Evolutionary conservation across 495 filamentous ascomycete genomes (phyloP), one percentile per base, ranked within the genome.

Genomic region (Neurospora africana): DNA sequence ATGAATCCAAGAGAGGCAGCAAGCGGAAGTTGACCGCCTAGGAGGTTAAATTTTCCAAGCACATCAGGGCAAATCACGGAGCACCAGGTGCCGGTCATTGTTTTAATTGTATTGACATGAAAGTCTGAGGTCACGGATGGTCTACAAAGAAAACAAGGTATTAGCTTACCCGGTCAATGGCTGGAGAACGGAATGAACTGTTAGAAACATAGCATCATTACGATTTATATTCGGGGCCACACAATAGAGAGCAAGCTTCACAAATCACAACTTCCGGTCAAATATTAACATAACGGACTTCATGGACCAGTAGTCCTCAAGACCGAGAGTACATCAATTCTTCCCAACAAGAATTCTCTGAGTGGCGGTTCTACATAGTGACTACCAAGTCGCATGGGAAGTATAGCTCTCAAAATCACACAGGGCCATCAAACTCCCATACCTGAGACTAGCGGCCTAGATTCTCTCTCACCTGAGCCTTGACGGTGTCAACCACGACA

Each of bases 1-100:
- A 74, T 6, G 79, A 61, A 2, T 23, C n/a, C 13, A 82, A 85
- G 74, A 74, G 81, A 70, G 75, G 80, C 4, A 83, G 76, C 44
- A 80, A 77, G 11, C 77, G 82, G 61, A 84, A 81, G 75, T 69
- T 83, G 35, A 69, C 72, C 36, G 37, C 40, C 39, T 73, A 72
- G 69, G 17, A 2, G 53, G 27, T 8, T 30, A 23, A 61, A 30
- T 61, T 30, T 61, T 3, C 53, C 53, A 30, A 17, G 27, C 23
- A 15, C 13, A 23, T 61, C 23, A 61, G 23, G 13, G 33, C 13
- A 61, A 30, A 15, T 33, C 53, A 30, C 7, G 5, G 53, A 61
- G 23, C 5, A 13, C 53, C 23, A 61, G 23, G 53, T 61, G 23
- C 53, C 23, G 27, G 27, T 30, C 17, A 17, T 61, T 61, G 53